Evolutionary conservation across 2,329 filamentous ascomycete species (phyloP), one percentile per base, ranked within the genome.

Genomic region (Achaetomium macrosporum): DNA sequence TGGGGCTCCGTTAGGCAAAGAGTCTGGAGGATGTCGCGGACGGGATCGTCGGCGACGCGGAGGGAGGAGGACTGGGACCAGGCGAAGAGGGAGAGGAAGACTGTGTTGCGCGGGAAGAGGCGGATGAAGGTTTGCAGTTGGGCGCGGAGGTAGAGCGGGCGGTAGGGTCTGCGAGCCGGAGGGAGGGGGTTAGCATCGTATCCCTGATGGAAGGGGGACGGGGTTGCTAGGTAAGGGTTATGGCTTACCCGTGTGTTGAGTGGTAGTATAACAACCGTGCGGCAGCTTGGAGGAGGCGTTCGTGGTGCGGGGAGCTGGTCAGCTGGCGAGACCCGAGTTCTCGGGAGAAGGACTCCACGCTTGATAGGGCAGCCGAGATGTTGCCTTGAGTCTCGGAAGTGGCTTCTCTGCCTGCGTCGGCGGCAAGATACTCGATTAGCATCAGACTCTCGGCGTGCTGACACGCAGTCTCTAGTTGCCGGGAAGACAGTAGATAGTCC

Each of bases 81-180:
- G n/a, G 83, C 78, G 58, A 86, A 86, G 0, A 93, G 71, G 1
- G 79, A 74, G 1, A 95, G 76, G 56, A 96, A 85, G 6, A 89
- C 75, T 1, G 83, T 87, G 69, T 96, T 96, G 45, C 75, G 74
- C 0, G 90, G 89, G 65, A 90, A 95, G 7, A 71, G 65, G 0
- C 63, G 61, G 19, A 93, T 73, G 56, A 85, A 87, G 2, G 74
- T 69, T 5, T 73, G 69, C 1, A 96, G 70, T 12, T 84, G 72
- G 8, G 76, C 69, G 41, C 87, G 83, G 33, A 95, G 67, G 16
- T 83, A 76, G 0, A 76, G 72, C 5, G 88, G 85, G 48, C 84
- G 84, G 68, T 87, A 90, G 2, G 85, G 77, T 3, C 81, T 81
- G 48, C 25, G 48, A 9, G 45, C 10, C 20, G 20, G 39, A 11